Percentiles rank a stretch among this genome's conserved stretches.
These are phyloP conservation scores for Physcia stellaris DNA, from an alignment of 495 filamentous ascomycete species.

Conservation along the genomic window DNA sequence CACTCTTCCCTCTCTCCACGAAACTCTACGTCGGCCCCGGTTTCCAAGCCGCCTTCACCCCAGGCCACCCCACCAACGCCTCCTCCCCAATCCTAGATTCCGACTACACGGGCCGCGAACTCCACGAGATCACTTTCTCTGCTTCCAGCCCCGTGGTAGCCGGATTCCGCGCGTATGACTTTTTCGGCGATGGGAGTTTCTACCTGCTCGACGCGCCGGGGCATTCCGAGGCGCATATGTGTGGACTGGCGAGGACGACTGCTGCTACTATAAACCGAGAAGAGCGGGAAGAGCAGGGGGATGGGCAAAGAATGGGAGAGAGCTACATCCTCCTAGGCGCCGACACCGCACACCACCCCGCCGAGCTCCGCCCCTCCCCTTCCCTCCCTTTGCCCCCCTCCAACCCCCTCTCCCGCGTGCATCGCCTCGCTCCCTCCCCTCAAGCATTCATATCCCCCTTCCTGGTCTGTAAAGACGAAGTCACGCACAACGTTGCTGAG, in stretches of 20 bases:
- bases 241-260: constrained; percentile 24
- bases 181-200: constrained; percentile 27
- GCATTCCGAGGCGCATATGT: constrained; percentile 26
- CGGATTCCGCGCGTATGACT: constrained; percentile 38
- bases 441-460: not conserved
- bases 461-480: not conserved
- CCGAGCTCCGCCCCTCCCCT: constrained; percentile 2
- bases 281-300: no score
- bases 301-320: no score
- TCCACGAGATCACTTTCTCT: constrained; percentile 30
- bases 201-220: constrained; percentile 29
- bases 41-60: constrained; percentile 30
- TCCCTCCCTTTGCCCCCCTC: constrained; percentile 1
- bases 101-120: constrained; percentile 21
- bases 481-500: not conserved
- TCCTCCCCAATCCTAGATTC: constrained; percentile 27
- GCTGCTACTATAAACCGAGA: constrained; percentile 8
- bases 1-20: constrained; percentile 34
- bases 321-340: constrained; percentile 23
- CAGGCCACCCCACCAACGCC: constrained; percentile 36
- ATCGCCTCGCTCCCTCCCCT: not conserved
- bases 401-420: not conserved
- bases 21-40: constrained; percentile 44
- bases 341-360: constrained; percentile 17
- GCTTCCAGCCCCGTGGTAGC: constrained; percentile 23